Evolutionary conservation across 805 yeast genomes (phyloP), one percentile per base, ranked within the genome.

Genomic region (Candida fluviatilis): DNA sequence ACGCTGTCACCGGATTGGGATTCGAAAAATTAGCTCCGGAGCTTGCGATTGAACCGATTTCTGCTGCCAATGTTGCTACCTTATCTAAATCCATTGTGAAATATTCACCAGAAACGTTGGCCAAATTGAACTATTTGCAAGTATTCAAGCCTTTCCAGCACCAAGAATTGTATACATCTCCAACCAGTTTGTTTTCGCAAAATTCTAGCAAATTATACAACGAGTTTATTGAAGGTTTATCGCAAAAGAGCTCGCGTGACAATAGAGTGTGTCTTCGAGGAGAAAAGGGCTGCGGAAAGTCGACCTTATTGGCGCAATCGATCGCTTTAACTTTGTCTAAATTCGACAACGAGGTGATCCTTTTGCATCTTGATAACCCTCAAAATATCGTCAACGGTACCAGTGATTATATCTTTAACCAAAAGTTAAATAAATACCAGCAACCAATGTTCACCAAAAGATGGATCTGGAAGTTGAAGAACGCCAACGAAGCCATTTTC

Each of bases 401-500:
- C 17, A 72, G 68, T 38, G 95, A 85, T 58, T 85, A 79, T 52
- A 69, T 74, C 43, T 74, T 58, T 45, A 83, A 81, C 58, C 59
- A 65, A 18, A 61, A 62, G 31, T 54, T 73, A 19, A 57, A 62
- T 16, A 48, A 66, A 30, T 84, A 80, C 57, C 83, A 78, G 35
- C 96, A 89, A 62, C 95, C 91, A 41, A 83, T 84, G 91, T 76
- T 69, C 53, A 63, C 84, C 36, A 78, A 78, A 52, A 70, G 73
- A 34, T 71, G 86, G 56, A 54, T 86, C 43, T 64, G 67, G 43
- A 78, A 77, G 46, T 42, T 64, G 40, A 56, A 66, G 21, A 48
- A 50, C 8, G 63, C 66, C 32, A 69, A 69, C 49, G 58, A 57
- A 39, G 54, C 42, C 2, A 56, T 60, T 1, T 61, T 69, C 41